Evolutionary conservation across 257 asterid genomes (phyloP).

Genomic region (Petunia secreta): DNA sequence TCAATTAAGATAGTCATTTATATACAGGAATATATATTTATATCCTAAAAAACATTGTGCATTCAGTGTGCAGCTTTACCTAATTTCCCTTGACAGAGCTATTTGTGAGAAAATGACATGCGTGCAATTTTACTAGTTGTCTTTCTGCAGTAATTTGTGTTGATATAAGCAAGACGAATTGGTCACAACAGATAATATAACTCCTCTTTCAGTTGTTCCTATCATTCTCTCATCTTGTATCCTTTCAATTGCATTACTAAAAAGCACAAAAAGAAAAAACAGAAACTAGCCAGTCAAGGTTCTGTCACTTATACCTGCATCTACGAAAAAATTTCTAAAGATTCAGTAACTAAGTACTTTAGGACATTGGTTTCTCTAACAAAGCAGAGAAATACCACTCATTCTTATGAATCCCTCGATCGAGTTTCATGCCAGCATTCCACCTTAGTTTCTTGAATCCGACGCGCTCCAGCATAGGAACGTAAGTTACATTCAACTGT

Average conservation of each 20-base stretch:
- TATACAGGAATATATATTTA: no score
- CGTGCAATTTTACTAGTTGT: background rate
- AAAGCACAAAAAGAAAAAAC: background rate
- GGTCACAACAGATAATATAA: background rate
- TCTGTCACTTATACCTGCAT: background rate
- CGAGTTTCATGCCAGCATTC: slow-evolving; percentile 58
- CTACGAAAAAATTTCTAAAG: background rate
- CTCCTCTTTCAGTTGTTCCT: background rate
- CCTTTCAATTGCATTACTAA: background rate
- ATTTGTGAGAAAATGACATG: background rate
- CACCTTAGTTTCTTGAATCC: slow-evolving; percentile 61
- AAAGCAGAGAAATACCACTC: slow-evolving; percentile 69
- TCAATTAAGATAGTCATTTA: no score
- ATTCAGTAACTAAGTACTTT: background rate
- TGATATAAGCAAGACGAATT: background rate
- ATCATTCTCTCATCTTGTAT: slow-evolving; percentile 7
- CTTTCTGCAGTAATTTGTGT: background rate
- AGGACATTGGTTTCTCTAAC: slow-evolving; percentile 57
- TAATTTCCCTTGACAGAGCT: background rate
- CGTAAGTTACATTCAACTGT: slow-evolving; percentile 54
- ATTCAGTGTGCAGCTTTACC: background rate
- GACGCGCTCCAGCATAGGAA: slow-evolving; percentile 48
- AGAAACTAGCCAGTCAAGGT: background rate
- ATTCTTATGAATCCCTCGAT: slow-evolving; percentile 46
- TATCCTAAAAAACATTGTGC: no score